These are phyloP conservation scores for Starmerella vaccinii DNA, from an alignment of 805 yeast species.

Conservation along the genomic window DNA sequence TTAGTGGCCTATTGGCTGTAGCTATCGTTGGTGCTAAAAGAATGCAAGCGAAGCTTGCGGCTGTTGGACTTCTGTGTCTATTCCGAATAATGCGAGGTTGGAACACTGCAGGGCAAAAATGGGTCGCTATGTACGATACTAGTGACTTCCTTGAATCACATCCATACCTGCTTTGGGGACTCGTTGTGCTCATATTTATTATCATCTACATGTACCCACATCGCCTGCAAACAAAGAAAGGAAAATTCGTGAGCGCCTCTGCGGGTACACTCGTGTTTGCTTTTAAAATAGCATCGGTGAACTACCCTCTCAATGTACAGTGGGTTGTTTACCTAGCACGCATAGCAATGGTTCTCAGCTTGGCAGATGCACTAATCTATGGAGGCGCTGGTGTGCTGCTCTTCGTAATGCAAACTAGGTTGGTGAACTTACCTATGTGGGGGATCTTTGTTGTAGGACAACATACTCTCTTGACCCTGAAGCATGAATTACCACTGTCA, in stretches of 20 bases:
- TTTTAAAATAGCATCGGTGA: conserved; percentile 47
- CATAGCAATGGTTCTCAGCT: conserved; percentile 6
- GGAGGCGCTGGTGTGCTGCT: conserved; percentile 20
- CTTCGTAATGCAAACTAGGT: conserved; percentile 46
- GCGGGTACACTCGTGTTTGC: conserved; percentile 39
- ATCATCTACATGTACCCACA: neutral
- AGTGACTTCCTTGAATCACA: conserved; percentile 35
- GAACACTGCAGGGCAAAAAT: conserved; percentile 87
- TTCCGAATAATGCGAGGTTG: conserved; percentile 62
- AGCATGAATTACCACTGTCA: neutral
- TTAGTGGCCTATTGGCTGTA: conserved; percentile 32
- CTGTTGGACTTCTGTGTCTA: conserved; percentile 21
- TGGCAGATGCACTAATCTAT: conserved; percentile 9
- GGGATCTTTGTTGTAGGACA: neutral
- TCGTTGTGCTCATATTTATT: neutral
- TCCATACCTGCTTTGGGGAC: conserved; percentile 21
- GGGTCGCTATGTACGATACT: conserved; percentile 41
- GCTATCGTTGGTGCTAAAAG: neutral
- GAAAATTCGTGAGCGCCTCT: conserved; percentile 34
- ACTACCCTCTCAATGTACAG: conserved; percentile 26
- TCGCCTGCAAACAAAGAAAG: neutral
- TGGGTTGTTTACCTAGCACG: conserved; percentile 17
- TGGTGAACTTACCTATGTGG: conserved; percentile 46
- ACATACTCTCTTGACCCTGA: neutral
- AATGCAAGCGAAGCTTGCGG: neutral